Percentiles rank a stretch among this genome's conserved stretches.
These are phyloP conservation scores for Leccinum pachyderme DNA, from an alignment of 1,284 basidiomycete genomes.

Conservation along the genomic window DNA sequence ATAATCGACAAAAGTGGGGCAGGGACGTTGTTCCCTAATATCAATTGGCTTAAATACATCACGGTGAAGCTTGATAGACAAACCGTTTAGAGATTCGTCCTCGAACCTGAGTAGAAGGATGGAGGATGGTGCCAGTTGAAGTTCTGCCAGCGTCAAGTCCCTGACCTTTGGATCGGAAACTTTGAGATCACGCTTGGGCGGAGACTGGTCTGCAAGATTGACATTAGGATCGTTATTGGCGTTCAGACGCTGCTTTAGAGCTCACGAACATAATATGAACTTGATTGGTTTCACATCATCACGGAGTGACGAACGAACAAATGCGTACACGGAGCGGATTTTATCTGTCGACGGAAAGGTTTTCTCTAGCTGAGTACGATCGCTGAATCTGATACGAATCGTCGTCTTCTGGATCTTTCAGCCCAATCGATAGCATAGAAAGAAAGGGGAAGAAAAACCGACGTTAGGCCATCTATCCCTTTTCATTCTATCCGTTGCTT, in stretches of 20 bases:
- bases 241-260: neutral
- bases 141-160: conserved; percentile 63
- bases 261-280: conserved; percentile 73
- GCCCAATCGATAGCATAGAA: neutral
- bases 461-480: conserved; percentile 73
- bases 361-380: conserved; percentile 81
- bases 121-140: conserved; percentile 79
- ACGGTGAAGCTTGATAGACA: conserved; percentile 6
- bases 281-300: conserved; percentile 74
- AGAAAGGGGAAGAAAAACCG: conserved; percentile 21
- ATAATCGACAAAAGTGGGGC: conserved; percentile 67
- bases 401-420: conserved; percentile 53
- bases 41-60: conserved; percentile 1
- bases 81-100: conserved; percentile 71
- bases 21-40: conserved; percentile 45
- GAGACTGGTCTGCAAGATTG: conserved; percentile 60
- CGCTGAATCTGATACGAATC: conserved; percentile 78
- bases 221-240: neutral
- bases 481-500: conserved; percentile 61
- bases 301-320: conserved; percentile 70
- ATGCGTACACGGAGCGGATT: conserved; percentile 78
- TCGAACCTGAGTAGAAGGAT: conserved; percentile 75
- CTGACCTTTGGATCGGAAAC: conserved; percentile 72
- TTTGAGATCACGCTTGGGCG: conserved; percentile 78
- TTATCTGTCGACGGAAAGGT: conserved; percentile 73